These are phyloP conservation scores for Didymella lethalis DNA, from an alignment of 2,329 filamentous ascomycete species.

Conservation along the genomic window DNA sequence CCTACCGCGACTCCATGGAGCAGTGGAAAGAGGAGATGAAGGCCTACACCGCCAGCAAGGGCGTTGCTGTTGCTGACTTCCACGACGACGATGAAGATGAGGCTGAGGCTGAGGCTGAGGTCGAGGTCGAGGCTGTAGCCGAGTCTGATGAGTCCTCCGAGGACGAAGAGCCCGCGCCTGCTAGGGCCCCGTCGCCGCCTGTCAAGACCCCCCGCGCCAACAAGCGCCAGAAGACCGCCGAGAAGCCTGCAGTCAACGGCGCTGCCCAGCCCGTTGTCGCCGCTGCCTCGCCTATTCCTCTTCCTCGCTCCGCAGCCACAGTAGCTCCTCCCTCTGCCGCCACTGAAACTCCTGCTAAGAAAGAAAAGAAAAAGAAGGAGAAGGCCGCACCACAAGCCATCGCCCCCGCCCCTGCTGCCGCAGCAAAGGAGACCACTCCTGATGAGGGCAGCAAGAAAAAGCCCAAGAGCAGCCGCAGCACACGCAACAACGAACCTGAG, in stretches of 20 bases:
- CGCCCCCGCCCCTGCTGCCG: conserved; percentile 35
- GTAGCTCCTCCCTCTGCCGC: conserved; percentile 23
- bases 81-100: conserved; percentile 53
- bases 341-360: conserved; percentile 38
- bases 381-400: conserved; percentile 38
- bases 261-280: conserved; percentile 29
- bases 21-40: conserved; percentile 64
- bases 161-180: conserved; percentile 44
- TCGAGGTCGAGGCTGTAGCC: conserved; percentile 47
- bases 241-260: conserved; percentile 35
- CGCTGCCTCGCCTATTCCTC: conserved; percentile 36
- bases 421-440: conserved; percentile 36
- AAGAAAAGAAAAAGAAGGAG: conserved; percentile 48
- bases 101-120: conserved; percentile 38
- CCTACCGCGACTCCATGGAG: conserved; percentile 63
- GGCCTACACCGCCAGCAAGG: conserved; percentile 62
- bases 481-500: conserved; percentile 44
- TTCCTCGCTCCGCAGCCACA: conserved; percentile 31
- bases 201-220: conserved; percentile 45
- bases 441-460: conserved; percentile 49
- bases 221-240: conserved; percentile 51
- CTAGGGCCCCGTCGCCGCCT: conserved; percentile 48
- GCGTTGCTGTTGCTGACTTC: conserved; percentile 52
- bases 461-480: conserved; percentile 44
- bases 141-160: conserved; percentile 54